Evolutionary conservation across 768 basidiomycete genomes (phyloP).

Genomic region (Rhodotorula graminis): DNA sequence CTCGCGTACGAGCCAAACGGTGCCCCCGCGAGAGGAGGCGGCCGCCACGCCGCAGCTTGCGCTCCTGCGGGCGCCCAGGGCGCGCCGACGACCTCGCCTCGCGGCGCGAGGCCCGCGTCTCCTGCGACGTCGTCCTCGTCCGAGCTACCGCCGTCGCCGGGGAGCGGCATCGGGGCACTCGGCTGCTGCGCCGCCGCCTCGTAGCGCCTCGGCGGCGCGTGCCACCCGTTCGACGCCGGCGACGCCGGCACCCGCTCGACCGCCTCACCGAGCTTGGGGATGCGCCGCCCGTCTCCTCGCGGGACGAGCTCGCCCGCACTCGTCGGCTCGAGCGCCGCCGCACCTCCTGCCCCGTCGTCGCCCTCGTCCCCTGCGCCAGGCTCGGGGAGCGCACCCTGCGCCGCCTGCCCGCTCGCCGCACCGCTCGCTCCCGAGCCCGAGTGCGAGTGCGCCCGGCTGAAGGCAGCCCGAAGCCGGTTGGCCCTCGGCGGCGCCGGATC

Average conservation of each 20-base stretch:
- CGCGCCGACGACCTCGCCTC: too few relatives aligned
- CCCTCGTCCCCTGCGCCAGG: not conserved
- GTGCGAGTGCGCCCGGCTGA: not conserved
- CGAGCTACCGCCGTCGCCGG: not conserved
- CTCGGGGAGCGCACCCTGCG: not conserved
- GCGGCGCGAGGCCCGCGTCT: not conserved
- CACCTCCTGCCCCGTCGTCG: not conserved
- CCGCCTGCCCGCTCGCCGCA: not conserved
- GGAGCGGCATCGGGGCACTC: not conserved
- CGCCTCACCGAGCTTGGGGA: not conserved
- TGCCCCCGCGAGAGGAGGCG: too few relatives aligned
- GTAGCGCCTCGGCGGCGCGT: not conserved
- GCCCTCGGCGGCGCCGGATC: not conserved
- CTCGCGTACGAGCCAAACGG: too few relatives aligned
- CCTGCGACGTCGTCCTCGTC: constrained; percentile 1
- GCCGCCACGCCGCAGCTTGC: too few relatives aligned
- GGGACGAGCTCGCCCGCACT: not conserved
- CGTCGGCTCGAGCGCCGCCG: fast-evolving
- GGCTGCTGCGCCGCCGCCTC: not conserved
- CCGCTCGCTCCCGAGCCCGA: not conserved
- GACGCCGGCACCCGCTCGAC: not conserved
- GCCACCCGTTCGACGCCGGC: too few relatives aligned
- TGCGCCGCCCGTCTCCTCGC: not conserved
- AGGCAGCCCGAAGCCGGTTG: not conserved
- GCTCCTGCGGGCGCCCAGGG: too few relatives aligned